Conservation (phyloP, 371 early-diverging fungal genomes). For the Rhizopus sp. region DNA sequence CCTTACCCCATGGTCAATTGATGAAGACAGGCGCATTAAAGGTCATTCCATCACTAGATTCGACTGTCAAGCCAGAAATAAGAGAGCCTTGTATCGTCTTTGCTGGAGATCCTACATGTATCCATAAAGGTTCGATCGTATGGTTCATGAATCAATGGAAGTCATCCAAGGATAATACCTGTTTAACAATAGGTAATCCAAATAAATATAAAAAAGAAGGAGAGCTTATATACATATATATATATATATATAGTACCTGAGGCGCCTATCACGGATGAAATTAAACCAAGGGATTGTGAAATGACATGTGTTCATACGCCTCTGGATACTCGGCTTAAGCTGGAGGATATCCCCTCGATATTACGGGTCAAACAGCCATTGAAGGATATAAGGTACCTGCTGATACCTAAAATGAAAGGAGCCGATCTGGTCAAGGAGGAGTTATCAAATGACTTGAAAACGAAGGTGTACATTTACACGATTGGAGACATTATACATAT, state of each 20-base stretch:
- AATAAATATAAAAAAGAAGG: slow-evolving; percentile 1
- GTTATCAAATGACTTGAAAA: slow-evolving; percentile 7
- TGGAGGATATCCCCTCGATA: slow-evolving; percentile 25
- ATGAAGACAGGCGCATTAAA: slow-evolving; percentile 43
- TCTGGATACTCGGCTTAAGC: slow-evolving; percentile 29
- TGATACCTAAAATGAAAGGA: slow-evolving; percentile 32
- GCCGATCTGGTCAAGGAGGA: slow-evolving; percentile 27
- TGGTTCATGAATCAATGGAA: slow-evolving; percentile 43
- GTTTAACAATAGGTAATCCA: slow-evolving; percentile 33
- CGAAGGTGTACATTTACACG: slow-evolving; percentile 22
- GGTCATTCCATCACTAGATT: slow-evolving; percentile 35
- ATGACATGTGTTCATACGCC: slow-evolving; percentile 28
- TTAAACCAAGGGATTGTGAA: slow-evolving; percentile 13
- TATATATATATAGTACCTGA: background rate
- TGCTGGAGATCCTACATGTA: slow-evolving; percentile 51
- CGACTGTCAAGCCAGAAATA: slow-evolving; percentile 35
- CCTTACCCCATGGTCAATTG: slow-evolving; percentile 57
- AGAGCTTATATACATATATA: background rate
- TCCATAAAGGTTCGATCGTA: slow-evolving; percentile 27
- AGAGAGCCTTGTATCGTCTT: slow-evolving; percentile 70
- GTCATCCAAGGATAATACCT: slow-evolving; percentile 23
- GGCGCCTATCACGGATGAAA: background rate
- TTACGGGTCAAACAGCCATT: slow-evolving; percentile 9
- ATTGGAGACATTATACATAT: slow-evolving; percentile 32
- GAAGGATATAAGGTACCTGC: slow-evolving; percentile 13